Evolutionary conservation across 2,329 filamentous ascomycete species (phyloP).

Genomic region (Diaporthe batatas): DNA sequence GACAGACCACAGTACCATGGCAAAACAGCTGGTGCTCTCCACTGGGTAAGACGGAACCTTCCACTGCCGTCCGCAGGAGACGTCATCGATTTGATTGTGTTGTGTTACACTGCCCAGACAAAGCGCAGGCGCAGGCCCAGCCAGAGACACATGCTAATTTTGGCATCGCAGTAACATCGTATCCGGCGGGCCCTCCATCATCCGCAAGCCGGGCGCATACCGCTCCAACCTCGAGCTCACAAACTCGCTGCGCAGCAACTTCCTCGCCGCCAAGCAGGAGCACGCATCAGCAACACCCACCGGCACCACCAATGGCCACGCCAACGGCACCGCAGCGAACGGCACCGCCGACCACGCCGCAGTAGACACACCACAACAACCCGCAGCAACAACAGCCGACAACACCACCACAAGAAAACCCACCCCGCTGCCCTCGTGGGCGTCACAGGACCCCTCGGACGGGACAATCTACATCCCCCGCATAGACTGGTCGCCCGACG

Average conservation of each 20-base stretch:
- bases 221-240: slow-evolving; percentile 95
- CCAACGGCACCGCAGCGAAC: slow-evolving; percentile 43
- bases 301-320: slow-evolving; percentile 44
- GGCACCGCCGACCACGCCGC: slow-evolving; percentile 42
- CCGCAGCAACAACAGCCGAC: no score
- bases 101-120: slow-evolving; percentile 14
- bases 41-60: slow-evolving; percentile 31
- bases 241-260: slow-evolving; percentile 87
- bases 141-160: slow-evolving; percentile 24
- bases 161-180: slow-evolving; percentile 77
- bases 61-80: background rate
- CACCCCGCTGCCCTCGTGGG: slow-evolving; percentile 71
- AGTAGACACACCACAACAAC: background rate
- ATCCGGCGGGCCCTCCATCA: slow-evolving; percentile 84
- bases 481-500: slow-evolving; percentile 73
- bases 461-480: slow-evolving; percentile 81
- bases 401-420: slow-evolving; percentile 44
- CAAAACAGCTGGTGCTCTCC: slow-evolving; percentile 41
- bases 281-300: slow-evolving; percentile 54
- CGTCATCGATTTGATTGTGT: background rate
- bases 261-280: slow-evolving; percentile 79
- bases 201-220: slow-evolving; percentile 80
- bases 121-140: background rate
- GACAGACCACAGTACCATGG: slow-evolving; percentile 38
- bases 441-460: slow-evolving; percentile 69